Percentiles rank a stretch among this genome's conserved stretches.
These are phyloP conservation scores for Pseudogymnoascus sp. DNA, from an alignment of 2,329 filamentous ascomycete species.

Conservation along the genomic window DNA sequence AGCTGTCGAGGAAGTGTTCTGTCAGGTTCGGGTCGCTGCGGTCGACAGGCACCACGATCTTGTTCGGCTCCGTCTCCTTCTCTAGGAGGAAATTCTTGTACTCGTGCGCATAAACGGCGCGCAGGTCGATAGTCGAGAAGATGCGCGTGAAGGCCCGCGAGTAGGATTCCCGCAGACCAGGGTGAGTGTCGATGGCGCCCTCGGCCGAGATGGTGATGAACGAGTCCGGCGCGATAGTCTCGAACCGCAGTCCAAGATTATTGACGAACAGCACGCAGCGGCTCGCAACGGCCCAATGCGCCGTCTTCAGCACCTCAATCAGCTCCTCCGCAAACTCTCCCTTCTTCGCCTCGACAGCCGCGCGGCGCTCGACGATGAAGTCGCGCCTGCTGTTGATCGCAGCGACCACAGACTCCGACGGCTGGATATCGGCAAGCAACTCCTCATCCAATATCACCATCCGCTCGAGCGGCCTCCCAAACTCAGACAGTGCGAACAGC, in stretches of 20 bases:
- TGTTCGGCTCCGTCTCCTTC: slow-evolving; percentile 69
- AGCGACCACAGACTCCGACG: slow-evolving; percentile 45
- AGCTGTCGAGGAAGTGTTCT: slow-evolving; percentile 65
- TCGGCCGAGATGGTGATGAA: slow-evolving; percentile 76
- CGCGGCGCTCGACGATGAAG: slow-evolving; percentile 67
- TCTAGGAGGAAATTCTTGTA: slow-evolving; percentile 82
- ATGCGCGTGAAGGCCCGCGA: slow-evolving; percentile 66
- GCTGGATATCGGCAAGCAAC: slow-evolving; percentile 63
- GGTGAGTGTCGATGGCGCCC: slow-evolving; percentile 85
- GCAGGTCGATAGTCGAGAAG: slow-evolving; percentile 80
- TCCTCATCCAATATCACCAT: slow-evolving; percentile 74
- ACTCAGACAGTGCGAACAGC: slow-evolving; percentile 81
- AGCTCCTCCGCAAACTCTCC: slow-evolving; percentile 71
- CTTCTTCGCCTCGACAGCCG: slow-evolving; percentile 77
- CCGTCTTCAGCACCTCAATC: slow-evolving; percentile 64
- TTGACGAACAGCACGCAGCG: slow-evolving; percentile 84
- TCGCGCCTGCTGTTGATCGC: slow-evolving; percentile 59
- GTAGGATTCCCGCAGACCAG: slow-evolving; percentile 73
- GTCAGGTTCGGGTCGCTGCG: slow-evolving; percentile 75
- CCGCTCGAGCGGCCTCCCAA: slow-evolving; percentile 78
- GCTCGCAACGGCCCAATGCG: slow-evolving; percentile 94
- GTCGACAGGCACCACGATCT: slow-evolving; percentile 63
- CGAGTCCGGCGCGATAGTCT: slow-evolving; percentile 70
- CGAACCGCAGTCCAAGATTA: slow-evolving; percentile 85
- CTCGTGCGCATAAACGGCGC: slow-evolving; percentile 76